Conservation (phyloP, 2,329 filamentous ascomycete species). For the Aspergillus novofumigatus region DNA sequence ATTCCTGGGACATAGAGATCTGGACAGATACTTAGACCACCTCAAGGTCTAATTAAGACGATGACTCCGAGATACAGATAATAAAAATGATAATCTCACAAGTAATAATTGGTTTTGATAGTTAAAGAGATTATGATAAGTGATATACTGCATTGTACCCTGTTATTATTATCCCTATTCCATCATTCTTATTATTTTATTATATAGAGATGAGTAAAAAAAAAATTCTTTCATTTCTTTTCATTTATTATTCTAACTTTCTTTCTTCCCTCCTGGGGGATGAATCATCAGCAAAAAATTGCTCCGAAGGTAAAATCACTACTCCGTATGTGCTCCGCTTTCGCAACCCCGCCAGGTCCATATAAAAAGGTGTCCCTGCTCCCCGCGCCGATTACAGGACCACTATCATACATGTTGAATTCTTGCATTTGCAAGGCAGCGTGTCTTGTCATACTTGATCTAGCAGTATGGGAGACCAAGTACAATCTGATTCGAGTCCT, state of each 20-base stretch:
- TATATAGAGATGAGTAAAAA: not conserved
- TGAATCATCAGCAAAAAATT: constrained; percentile 5
- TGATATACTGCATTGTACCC: not conserved
- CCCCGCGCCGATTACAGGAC: constrained; percentile 14
- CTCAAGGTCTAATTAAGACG: not conserved
- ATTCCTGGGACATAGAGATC: not conserved
- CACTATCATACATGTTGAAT: constrained; percentile 2
- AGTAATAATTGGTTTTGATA: not conserved
- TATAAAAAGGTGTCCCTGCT: constrained; percentile 19
- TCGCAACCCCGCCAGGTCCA: constrained; percentile 24
- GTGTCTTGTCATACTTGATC: constrained; percentile 1
- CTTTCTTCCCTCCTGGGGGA: not conserved
- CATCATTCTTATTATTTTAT: not conserved
- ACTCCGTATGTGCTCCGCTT: constrained; percentile 18
- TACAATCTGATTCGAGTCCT: constrained; percentile 8
- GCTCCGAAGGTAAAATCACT: constrained; percentile 19
- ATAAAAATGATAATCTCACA: not conserved
- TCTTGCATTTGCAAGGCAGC: constrained; percentile 5
- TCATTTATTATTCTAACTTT: not conserved
- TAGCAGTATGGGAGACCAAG: constrained; percentile 15
- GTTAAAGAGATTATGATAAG: not conserved
- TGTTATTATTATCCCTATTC: not conserved
- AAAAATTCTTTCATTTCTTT: not conserved
- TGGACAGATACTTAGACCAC: not conserved
- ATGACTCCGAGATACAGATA: not conserved